These are phyloP conservation scores for Hyphopichia wangnamkhiaoensis DNA, from an alignment of 1,139 yeast species.

Conservation along the genomic window DNA sequence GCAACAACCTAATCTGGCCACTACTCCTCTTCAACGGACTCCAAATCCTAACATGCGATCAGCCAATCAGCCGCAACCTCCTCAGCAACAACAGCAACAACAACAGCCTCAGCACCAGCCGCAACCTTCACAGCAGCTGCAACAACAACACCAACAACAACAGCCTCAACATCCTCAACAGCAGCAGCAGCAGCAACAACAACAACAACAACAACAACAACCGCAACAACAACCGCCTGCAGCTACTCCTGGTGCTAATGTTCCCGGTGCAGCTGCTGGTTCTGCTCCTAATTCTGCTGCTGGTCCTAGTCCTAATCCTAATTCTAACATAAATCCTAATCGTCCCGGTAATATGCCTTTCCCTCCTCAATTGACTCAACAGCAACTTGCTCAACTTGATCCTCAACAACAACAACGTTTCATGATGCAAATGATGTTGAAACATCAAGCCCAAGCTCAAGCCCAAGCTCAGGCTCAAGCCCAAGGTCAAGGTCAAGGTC, in stretches of 20 bases:
- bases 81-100: constrained; percentile 5
- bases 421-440: constrained; percentile 26
- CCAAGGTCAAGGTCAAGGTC: constrained; percentile 18
- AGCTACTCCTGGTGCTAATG: too few relatives aligned
- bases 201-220: constrained; percentile 21
- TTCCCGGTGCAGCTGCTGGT: constrained; percentile 8
- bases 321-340: not conserved
- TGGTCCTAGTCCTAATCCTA: not conserved
- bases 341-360: not conserved
- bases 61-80: constrained; percentile 5
- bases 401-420: constrained; percentile 26
- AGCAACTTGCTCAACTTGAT: constrained; percentile 8
- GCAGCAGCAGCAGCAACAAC: constrained; percentile 15
- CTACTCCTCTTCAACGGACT: not conserved
- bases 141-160: constrained; percentile 14
- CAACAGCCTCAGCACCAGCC: constrained; percentile 16
- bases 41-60: not conserved
- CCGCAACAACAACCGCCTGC: constrained; percentile 23
- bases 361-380: constrained; percentile 6
- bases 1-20: constrained; percentile 4
- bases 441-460: constrained; percentile 24
- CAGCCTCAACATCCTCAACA: constrained; percentile 14
- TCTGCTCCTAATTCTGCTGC: not conserved
- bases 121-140: too few relatives aligned
- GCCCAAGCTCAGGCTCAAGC: constrained; percentile 13